Base-by-base conservation (phyloP, 2,329 filamentous ascomycete genomes). In the Periconia digitata region DNA sequence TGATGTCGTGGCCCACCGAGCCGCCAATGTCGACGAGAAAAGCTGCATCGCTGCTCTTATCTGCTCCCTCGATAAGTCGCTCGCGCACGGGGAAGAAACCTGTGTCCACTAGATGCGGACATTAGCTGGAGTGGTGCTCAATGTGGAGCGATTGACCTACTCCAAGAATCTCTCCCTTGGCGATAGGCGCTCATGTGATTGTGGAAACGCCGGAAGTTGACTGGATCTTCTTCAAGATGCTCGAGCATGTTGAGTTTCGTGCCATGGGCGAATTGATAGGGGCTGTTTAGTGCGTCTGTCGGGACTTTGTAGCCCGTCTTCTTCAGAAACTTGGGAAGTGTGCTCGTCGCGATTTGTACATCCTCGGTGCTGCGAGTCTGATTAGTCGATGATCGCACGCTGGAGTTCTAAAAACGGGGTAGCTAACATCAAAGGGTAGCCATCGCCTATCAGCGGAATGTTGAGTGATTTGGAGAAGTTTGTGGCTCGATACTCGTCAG, bases 1-100 rank as follows among this genome's bases (percentile, higher is more conserved):
- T 18, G 6, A 44, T 3, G 27, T 54, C 41, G 16, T 52, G 51
- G 12, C 51, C 51, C 15, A 46, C 5, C 10, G n/a, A 18, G 7
- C 49, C 49, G 32, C 49, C 51, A 35, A 54, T 34, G 29, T 49
- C 51, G 20, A 54, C 51, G 2, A 54, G 40, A 17, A 52, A 22
- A 1, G 24, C 40, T 22, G 49, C 18, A 13, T 51, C 45, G 8
- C 13, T 2, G 12, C 22, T 17, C 6, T 10, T 21, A 6, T 47
- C 44, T 3, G 45, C 18, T 12, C 37, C 47, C 7, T 45, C 17
- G 35, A 50, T 20, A 10, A 53, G 35, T 16, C n/a, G 35, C 20
- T 53, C 23, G 8, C 50, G n/a, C 8, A 50, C 43, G 0, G 50
- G 50, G 23, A 47, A 49, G 20, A 51, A 51, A 18, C 38, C 13